Base-by-base conservation (phyloP, 2,329 filamentous ascomycete species). In the Coniochaeta hoffmannii region DNA sequence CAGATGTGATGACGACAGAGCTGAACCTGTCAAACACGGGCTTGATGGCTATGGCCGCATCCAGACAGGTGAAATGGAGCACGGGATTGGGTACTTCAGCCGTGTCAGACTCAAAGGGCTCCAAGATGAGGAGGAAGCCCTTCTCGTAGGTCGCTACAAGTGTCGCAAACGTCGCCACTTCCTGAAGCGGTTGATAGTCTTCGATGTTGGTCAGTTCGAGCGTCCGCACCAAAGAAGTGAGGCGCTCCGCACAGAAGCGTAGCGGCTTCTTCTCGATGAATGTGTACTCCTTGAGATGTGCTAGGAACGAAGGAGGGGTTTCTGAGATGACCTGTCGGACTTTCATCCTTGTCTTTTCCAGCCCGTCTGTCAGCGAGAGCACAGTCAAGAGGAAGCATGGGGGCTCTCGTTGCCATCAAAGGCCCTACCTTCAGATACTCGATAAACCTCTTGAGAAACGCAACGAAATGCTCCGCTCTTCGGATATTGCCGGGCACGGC, bases 221-320 rank as follows among this genome's bases (percentile, higher is more conserved):
- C 0, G 94, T 99, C 56, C 95, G 83, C 17, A 99, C 93, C 7
- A 99, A 83, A 0, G 93, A 99, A 0, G 94, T 96, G 12, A 99
- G 75, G 36, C 94, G 85, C 71, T 99, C 95, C 0, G 94, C 91
- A 66, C 95, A 99, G 70, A 99, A 99, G 52, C 89, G 80, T 11
- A 99, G 72, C 0, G 94, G 94, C 64, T 99, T 99, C 69, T 90
- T 90, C 68, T 99, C 94, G 64, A 99, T 99, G 66, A 96, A 99
- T 0, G 95, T 99, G 56, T 96, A 86, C 62, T 99, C 94, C 67
- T 90, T 95, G 7, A 99, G 77, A 74, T 99, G 93, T 15, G 88
- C 83, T 9, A 99, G 78, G 69, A 99, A 99, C 0, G 93, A 97
- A 2, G 89, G 88, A 0, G 94, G 94, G 1, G 93, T 99, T 71